Conservation (phyloP, 148 eudicot species). For the Arbutus unedo region DNA sequence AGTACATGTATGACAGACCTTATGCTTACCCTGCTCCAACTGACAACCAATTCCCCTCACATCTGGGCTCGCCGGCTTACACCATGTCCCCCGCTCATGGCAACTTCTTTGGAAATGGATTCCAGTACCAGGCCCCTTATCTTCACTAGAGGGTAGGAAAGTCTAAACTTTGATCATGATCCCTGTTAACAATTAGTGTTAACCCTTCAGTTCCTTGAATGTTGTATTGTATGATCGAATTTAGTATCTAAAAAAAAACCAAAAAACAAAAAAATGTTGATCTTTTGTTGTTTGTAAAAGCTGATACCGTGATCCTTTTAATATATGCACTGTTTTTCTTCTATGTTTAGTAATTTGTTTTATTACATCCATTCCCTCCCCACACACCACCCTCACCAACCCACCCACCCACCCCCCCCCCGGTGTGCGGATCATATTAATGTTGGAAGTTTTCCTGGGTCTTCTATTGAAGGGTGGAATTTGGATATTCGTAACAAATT, state of each 20-base stretch:
- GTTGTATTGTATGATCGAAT: slow-evolving; percentile 46
- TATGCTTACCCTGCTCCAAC: slow-evolving; percentile 57
- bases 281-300: slow-evolving; percentile 56
- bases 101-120: slow-evolving; percentile 73
- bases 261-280: slow-evolving; percentile 28
- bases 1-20: slow-evolving; percentile 73
- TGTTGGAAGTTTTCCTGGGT: not conserved
- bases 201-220: slow-evolving; percentile 52
- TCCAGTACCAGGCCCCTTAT: slow-evolving; percentile 83
- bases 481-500: not conserved
- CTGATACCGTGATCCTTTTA: slow-evolving; percentile 51
- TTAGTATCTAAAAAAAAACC: slow-evolving; percentile 36
- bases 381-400: too few relatives aligned
- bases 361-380: too few relatives aligned
- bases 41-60: slow-evolving; percentile 57
- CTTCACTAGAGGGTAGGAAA: slow-evolving; percentile 68
- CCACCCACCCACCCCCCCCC: too few relatives aligned
- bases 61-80: slow-evolving; percentile 57
- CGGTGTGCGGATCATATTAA: not conserved
- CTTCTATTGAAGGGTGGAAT: not conserved
- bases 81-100: slow-evolving; percentile 67
- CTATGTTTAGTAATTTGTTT: slow-evolving; percentile 1
- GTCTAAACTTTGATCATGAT: slow-evolving; percentile 52
- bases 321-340: slow-evolving; percentile 47
- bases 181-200: slow-evolving; percentile 74